Conservation (phyloP, 805 yeast genomes). For the Starmera amethionina region DNA sequence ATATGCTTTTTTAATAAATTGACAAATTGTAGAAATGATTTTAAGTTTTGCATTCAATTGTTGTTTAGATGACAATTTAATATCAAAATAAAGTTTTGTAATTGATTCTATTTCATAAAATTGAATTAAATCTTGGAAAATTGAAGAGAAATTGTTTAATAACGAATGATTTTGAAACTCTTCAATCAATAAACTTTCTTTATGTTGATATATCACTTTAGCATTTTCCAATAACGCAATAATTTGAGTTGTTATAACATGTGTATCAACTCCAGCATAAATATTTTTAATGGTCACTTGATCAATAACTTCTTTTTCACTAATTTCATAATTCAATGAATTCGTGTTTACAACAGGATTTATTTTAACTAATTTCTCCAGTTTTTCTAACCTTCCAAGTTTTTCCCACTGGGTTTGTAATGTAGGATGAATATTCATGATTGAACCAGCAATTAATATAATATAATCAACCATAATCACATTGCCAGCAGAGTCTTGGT, state of each 20-base stretch:
- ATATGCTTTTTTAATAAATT: slow-evolving; percentile 16
- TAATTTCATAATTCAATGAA: slow-evolving; percentile 13
- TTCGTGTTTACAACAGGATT: slow-evolving; percentile 9
- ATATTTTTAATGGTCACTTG: slow-evolving; percentile 5
- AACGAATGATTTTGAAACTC: slow-evolving; percentile 20
- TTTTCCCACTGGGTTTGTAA: background rate
- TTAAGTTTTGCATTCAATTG: slow-evolving; percentile 17
- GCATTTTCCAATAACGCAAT: slow-evolving; percentile 19
- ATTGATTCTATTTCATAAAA: slow-evolving; percentile 26
- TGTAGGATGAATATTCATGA: slow-evolving; percentile 7
- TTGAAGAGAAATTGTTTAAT: slow-evolving; percentile 15
- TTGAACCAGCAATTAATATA: slow-evolving; percentile 7
- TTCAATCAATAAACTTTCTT: slow-evolving; percentile 19
- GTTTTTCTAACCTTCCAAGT: background rate
- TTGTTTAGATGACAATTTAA: slow-evolving; percentile 13
- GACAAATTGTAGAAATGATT: slow-evolving; percentile 17
- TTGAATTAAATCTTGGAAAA: slow-evolving; percentile 21
- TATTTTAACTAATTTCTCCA: background rate
- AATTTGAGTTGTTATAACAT: slow-evolving; percentile 3
- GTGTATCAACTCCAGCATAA: slow-evolving; percentile 3
- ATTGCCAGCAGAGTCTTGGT: background rate
- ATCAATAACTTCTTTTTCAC: slow-evolving; percentile 16
- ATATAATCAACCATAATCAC: slow-evolving; percentile 9
- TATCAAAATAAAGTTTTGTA: slow-evolving; percentile 20
- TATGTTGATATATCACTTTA: slow-evolving; percentile 18